These are phyloP conservation scores for Taiwanofungus camphoratus DNA, from an alignment of 1,284 basidiomycete species.

Conservation along the genomic window DNA sequence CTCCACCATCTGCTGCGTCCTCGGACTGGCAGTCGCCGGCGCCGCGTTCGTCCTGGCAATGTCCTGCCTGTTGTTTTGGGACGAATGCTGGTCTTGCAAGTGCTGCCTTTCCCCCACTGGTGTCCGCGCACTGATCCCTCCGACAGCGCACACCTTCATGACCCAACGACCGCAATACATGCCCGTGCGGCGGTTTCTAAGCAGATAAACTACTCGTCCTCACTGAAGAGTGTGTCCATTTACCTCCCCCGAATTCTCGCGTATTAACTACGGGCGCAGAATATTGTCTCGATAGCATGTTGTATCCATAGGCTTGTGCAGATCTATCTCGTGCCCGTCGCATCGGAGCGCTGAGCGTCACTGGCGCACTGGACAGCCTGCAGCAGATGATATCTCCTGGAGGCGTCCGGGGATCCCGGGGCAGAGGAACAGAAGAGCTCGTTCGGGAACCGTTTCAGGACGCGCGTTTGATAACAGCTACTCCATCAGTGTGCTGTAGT, in stretches of 20 bases:
- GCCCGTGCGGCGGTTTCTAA: conserved; percentile 6
- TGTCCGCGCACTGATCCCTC: conserved; percentile 7
- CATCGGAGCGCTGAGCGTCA: background rate
- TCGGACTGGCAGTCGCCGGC: conserved; percentile 19
- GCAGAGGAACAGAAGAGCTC: background rate
- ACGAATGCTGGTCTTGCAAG: conserved; percentile 23
- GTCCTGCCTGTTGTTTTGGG: conserved; percentile 21
- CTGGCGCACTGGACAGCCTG: too few relatives aligned
- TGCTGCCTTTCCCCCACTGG: conserved; percentile 2
- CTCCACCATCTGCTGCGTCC: conserved; percentile 26
- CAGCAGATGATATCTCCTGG: too few relatives aligned
- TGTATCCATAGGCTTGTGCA: conserved; percentile 3
- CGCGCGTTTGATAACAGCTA: background rate
- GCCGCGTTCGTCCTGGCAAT: conserved; percentile 22
- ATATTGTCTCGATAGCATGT: background rate
- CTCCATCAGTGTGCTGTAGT: too few relatives aligned
- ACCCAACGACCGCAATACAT: background rate
- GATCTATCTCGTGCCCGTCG: background rate
- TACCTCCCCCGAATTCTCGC: too few relatives aligned
- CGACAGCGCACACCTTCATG: conserved; percentile 1
- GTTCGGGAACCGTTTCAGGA: background rate
- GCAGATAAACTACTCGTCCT: too few relatives aligned
- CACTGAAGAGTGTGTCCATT: too few relatives aligned
- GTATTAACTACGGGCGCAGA: too few relatives aligned
- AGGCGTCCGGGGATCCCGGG: too few relatives aligned